These are phyloP conservation scores for Mortierella polycephala DNA, from an alignment of 371 early-diverging fungal genomes.

Conservation along the genomic window DNA sequence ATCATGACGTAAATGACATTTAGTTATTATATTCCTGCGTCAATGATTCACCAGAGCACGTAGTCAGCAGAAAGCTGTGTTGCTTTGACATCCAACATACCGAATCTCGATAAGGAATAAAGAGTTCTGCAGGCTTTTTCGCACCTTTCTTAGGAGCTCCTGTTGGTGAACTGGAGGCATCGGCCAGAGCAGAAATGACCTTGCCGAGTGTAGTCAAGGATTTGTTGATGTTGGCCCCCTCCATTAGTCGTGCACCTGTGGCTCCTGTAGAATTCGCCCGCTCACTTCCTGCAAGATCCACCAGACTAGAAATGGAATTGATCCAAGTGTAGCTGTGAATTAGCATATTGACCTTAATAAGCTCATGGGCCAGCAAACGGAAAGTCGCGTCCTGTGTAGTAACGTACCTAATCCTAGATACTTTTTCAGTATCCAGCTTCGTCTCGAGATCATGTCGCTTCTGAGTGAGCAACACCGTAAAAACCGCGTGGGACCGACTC, in stretches of 20 bases:
- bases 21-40: no score
- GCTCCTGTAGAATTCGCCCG: conserved; percentile 96
- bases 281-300: conserved; percentile 97
- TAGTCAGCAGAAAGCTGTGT: background rate
- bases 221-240: conserved; percentile 98
- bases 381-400: background rate
- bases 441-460: conserved; percentile 68
- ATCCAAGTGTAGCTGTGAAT: no score
- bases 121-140: conserved; percentile 65
- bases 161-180: conserved; percentile 64
- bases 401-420: conserved; percentile 76
- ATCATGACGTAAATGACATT: no score
- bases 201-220: conserved; percentile 95
- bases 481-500: conserved; percentile 95
- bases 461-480: conserved; percentile 85
- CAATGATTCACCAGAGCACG: background rate
- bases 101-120: conserved; percentile 92
- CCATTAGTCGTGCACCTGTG: conserved; percentile 95
- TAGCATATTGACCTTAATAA: background rate
- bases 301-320: conserved; percentile 62
- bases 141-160: conserved; percentile 63
- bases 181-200: conserved; percentile 96
- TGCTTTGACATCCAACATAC: conserved; percentile 57
- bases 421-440: conserved; percentile 79
- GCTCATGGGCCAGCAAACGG: background rate